These are phyloP conservation scores for Suillus americanus DNA, from an alignment of 768 basidiomycete species.

Conservation along the genomic window DNA sequence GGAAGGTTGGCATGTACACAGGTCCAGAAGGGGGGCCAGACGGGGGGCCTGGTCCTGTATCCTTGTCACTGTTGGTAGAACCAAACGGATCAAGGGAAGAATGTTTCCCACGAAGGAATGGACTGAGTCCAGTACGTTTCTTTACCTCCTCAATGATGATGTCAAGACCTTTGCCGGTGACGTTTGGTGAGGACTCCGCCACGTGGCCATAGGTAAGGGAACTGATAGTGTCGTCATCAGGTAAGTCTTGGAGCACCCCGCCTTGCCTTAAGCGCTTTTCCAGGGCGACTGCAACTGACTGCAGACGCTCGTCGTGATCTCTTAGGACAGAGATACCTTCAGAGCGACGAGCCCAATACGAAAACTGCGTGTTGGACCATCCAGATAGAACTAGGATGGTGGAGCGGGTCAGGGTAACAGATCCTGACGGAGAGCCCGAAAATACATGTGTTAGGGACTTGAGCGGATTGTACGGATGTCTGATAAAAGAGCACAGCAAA, in stretches of 20 bases:
- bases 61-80: conserved; percentile 37
- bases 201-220: conserved; percentile 19
- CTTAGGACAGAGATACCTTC: conserved; percentile 50
- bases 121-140: conserved; percentile 45
- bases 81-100: conserved; percentile 52
- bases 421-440: conserved; percentile 37
- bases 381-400: conserved; percentile 48
- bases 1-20: conserved; percentile 41
- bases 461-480: conserved; percentile 53
- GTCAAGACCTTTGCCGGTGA: conserved; percentile 50
- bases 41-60: conserved; percentile 28
- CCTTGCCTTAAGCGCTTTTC: conserved; percentile 39
- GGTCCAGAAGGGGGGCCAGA: conserved; percentile 25
- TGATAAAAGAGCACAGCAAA: conserved; percentile 18
- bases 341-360: conserved; percentile 52
- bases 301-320: conserved; percentile 39
- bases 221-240: conserved; percentile 20
- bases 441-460: conserved; percentile 46
- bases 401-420: conserved; percentile 46
- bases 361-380: conserved; percentile 56
- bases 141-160: conserved; percentile 49
- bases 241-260: conserved; percentile 29
- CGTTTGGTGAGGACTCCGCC: conserved; percentile 37
- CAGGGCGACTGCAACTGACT: conserved; percentile 39
- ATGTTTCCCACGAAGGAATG: conserved; percentile 51